A percentile compares a stretch with the other conserved stretches of the same genome.
phyloP scores from a whole-genome alignment of 2,329 filamentous ascomycete species.

The Lecanicillium sp. region DNA sequence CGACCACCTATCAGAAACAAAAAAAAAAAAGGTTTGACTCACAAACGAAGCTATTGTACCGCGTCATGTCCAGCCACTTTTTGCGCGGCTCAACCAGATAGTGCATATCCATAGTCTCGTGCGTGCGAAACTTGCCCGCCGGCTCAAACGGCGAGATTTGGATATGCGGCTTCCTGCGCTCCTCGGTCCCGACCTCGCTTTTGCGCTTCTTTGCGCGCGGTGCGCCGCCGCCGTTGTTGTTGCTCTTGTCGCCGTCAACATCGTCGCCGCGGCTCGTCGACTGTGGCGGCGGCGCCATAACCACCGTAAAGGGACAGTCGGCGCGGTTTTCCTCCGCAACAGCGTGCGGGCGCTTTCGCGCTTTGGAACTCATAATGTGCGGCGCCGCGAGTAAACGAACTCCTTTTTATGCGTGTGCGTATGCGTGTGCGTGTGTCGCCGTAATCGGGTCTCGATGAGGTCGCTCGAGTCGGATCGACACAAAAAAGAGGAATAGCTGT shows the following conservation, averaged over 20 bases:
- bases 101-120: constrained; percentile 45
- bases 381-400: not conserved
- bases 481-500: no score
- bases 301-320: constrained; percentile 46
- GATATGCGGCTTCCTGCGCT: constrained; percentile 32
- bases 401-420: not conserved
- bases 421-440: not conserved
- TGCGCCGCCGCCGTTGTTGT: constrained; percentile 12
- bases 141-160: constrained; percentile 48
- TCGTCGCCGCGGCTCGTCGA: constrained; percentile 40
- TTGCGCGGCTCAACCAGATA: constrained; percentile 45
- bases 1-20: no score
- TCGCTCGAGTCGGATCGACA: not conserved
- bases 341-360: constrained; percentile 44
- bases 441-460: not conserved
- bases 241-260: constrained; percentile 33
- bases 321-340: constrained; percentile 42
- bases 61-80: constrained; percentile 49
- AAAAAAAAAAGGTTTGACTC: constrained; percentile 23
- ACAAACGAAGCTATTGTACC: constrained; percentile 55
- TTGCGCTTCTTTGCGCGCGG: constrained; percentile 35
- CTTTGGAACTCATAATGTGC: constrained; percentile 19
- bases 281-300: constrained; percentile 14
- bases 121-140: constrained; percentile 43
- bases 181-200: constrained; percentile 37